Percentiles rank a stretch among this genome's conserved stretches.
These are phyloP conservation scores for Neonectria coccinea DNA, from an alignment of 2,329 filamentous ascomycete species.

Conservation along the genomic window DNA sequence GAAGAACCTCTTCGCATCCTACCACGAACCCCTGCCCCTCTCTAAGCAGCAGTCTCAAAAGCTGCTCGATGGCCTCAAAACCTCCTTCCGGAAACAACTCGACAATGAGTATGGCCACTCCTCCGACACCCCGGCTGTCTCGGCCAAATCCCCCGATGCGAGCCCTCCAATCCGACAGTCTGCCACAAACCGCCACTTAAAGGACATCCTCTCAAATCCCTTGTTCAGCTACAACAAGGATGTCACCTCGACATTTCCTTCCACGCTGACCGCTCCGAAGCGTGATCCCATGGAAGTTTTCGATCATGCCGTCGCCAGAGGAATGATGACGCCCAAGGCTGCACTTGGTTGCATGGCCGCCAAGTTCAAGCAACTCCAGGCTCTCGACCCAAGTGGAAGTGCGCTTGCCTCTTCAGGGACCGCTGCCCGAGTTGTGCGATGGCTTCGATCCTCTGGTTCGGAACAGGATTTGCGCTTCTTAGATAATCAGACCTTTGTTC, in stretches of 20 bases:
- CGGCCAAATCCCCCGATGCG: slow-evolving; percentile 35
- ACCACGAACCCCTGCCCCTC: slow-evolving; percentile 65
- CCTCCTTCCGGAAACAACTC: slow-evolving; percentile 69
- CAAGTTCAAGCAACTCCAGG: slow-evolving; percentile 58
- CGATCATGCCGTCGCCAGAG: slow-evolving; percentile 65
- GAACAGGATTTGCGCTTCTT: slow-evolving; percentile 62
- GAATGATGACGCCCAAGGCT: slow-evolving; percentile 66
- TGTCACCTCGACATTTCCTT: slow-evolving; percentile 34
- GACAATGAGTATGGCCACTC: slow-evolving; percentile 67
- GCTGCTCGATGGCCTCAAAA: slow-evolving; percentile 67
- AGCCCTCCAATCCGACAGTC: slow-evolving; percentile 51
- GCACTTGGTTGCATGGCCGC: slow-evolving; percentile 66
- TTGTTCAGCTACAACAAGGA: slow-evolving; percentile 59
- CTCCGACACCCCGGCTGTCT: slow-evolving; percentile 40
- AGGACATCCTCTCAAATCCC: slow-evolving; percentile 68
- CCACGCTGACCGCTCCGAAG: slow-evolving; percentile 32
- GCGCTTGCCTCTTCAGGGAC: slow-evolving; percentile 58
- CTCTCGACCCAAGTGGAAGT: slow-evolving; percentile 34
- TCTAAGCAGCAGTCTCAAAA: slow-evolving; percentile 63
- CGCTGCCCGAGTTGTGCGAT: slow-evolving; percentile 62
- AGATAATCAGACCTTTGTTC: slow-evolving; percentile 52
- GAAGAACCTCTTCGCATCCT: slow-evolving; percentile 55
- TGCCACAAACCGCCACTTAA: slow-evolving; percentile 61
- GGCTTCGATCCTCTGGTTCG: slow-evolving; percentile 64
- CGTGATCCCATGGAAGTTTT: slow-evolving; percentile 66